A percentile compares a stretch with the other conserved stretches of the same genome.
Conservation (phyloP, 2,329 filamentous ascomycete genomes). For the Dendrostoma leiphaemia region DNA sequence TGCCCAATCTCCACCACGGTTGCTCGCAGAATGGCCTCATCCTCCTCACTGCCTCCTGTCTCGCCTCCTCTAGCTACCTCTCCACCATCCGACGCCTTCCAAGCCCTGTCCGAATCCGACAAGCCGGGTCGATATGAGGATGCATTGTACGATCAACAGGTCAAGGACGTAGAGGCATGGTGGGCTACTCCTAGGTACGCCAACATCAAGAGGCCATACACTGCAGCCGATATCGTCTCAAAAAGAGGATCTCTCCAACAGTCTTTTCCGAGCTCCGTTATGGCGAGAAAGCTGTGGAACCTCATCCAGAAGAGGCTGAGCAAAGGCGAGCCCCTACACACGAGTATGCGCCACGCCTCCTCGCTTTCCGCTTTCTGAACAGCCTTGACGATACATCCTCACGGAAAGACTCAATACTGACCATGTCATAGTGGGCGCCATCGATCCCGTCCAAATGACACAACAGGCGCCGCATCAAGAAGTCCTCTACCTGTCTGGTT, state of each 20-base stretch:
- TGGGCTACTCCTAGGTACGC: slow-evolving; percentile 82
- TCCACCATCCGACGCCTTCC: slow-evolving; percentile 75
- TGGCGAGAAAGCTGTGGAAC: slow-evolving; percentile 94
- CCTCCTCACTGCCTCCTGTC: slow-evolving; percentile 48
- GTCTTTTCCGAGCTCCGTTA: slow-evolving; percentile 86
- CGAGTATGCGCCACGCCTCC: slow-evolving; percentile 56
- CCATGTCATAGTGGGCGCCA: slow-evolving; percentile 73
- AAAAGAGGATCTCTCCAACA: slow-evolving; percentile 88
- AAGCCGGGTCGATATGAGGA: slow-evolving; percentile 84
- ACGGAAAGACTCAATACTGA: background rate
- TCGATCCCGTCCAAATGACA: slow-evolving; percentile 99
- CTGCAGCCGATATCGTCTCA: slow-evolving; percentile 84
- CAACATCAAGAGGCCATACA: slow-evolving; percentile 90
- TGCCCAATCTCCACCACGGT: slow-evolving; percentile 38
- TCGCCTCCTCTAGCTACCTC: slow-evolving; percentile 59
- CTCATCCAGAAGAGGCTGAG: slow-evolving; percentile 75
- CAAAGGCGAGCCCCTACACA: slow-evolving; percentile 86
- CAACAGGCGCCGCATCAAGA: slow-evolving; percentile 96
- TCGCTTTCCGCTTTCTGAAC: background rate
- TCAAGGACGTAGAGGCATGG: slow-evolving; percentile 85
- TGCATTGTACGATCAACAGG: slow-evolving; percentile 76
- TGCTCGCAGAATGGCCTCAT: slow-evolving; percentile 50
- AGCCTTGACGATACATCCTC: background rate
- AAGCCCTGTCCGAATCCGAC: slow-evolving; percentile 73
- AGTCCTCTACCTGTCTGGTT: slow-evolving; percentile 92